A percentile compares a stretch with the other conserved stretches of the same genome.
Conservation (phyloP, 768 basidiomycete species). For the Pulveroboletus sp. region DNA sequence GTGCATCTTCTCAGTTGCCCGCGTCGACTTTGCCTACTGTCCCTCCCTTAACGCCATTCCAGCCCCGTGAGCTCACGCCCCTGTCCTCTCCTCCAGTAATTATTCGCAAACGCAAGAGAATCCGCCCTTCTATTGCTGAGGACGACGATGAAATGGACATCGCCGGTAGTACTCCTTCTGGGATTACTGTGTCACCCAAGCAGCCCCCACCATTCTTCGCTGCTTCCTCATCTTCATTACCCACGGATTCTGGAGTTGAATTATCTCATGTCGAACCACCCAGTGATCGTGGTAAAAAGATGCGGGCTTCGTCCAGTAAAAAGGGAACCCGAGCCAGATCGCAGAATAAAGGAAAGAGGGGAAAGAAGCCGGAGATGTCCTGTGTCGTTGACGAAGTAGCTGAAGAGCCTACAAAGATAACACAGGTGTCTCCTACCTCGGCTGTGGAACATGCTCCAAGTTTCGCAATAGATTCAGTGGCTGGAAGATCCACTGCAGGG, state of each 20-base stretch:
- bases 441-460: constrained; percentile 2
- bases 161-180: background rate
- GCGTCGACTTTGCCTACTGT: constrained; percentile 30
- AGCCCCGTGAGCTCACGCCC: constrained; percentile 22
- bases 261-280: constrained; percentile 13
- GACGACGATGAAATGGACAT: constrained; percentile 16
- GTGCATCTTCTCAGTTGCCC: constrained; percentile 29
- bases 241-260: constrained; percentile 25
- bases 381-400: constrained; percentile 7
- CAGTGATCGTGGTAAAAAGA: constrained; percentile 10
- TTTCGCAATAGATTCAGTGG: background rate
- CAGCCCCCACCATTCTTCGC: constrained; percentile 46
- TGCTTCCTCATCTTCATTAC: constrained; percentile 37
- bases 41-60: constrained; percentile 21
- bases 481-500: constrained; percentile 5
- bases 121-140: constrained; percentile 1
- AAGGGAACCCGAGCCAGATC: constrained; percentile 21
- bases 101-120: constrained; percentile 27
- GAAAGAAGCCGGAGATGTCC: constrained; percentile 21
- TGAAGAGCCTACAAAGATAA: constrained; percentile 2
- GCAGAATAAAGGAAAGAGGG: constrained; percentile 23
- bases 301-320: constrained; percentile 11
- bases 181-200: constrained; percentile 3
- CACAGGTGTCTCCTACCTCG: background rate
- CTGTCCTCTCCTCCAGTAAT: constrained; percentile 21